These are phyloP conservation scores for Fusarium floridanum DNA, from an alignment of 2,329 filamentous ascomycete genomes.

Conservation along the genomic window DNA sequence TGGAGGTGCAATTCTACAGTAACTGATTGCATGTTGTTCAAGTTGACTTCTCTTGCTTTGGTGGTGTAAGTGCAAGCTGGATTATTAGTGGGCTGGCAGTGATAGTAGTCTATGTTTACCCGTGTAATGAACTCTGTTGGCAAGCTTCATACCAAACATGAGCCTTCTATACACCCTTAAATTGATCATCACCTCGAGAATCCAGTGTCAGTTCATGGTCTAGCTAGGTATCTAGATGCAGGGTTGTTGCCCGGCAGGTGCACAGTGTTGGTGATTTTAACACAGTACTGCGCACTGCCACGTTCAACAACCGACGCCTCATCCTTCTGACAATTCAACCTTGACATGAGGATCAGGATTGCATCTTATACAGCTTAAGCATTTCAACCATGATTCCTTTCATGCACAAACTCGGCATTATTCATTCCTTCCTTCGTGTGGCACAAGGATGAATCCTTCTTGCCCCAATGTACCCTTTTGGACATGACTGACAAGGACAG, in stretches of 20 bases:
- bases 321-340: background rate
- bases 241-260: background rate
- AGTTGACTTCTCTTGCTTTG: background rate
- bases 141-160: background rate
- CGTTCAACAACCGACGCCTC: background rate
- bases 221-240: background rate
- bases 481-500: background rate
- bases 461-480: background rate
- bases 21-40: background rate
- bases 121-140: no score
- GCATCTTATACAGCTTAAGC: background rate
- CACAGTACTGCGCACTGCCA: background rate
- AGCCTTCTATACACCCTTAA: background rate
- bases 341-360: constrained; percentile 2
- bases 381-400: background rate
- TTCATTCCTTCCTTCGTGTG: background rate
- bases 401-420: background rate
- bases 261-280: background rate
- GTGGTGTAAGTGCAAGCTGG: background rate
- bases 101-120: background rate
- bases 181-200: background rate
- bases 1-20: no score
- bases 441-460: background rate
- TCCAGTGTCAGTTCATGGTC: background rate
- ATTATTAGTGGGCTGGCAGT: background rate